Conservation (phyloP, 2,329 filamentous ascomycete species). For the Penicillium sp. region DNA sequence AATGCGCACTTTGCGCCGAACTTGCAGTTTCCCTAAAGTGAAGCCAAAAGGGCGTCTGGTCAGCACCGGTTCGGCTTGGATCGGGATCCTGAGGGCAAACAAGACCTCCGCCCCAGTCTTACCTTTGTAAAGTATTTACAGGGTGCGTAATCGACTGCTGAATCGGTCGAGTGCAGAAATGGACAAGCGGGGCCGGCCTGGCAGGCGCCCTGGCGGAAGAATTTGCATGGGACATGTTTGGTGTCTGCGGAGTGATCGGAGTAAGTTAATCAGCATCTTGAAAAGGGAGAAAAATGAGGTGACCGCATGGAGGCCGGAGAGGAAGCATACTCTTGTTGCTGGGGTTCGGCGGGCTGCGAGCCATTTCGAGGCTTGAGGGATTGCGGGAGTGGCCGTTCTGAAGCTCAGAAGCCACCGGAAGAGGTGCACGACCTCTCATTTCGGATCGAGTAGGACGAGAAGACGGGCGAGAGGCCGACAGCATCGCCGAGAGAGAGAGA, state of each 20-base stretch:
- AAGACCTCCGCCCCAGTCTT: slow-evolving; percentile 16
- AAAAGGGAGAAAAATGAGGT: background rate
- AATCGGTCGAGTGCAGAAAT: slow-evolving; percentile 88
- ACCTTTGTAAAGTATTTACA: slow-evolving; percentile 99
- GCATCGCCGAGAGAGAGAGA: slow-evolving; percentile 21
- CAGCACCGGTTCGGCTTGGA: slow-evolving; percentile 8
- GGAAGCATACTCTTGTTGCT: slow-evolving; percentile 37
- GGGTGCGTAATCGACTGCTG: slow-evolving; percentile 73
- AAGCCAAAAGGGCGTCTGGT: slow-evolving; percentile 19
- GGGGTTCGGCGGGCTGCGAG: slow-evolving; percentile 45
- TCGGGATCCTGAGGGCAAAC: background rate
- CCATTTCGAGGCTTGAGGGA: slow-evolving; percentile 43
- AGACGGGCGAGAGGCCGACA: slow-evolving; percentile 23
- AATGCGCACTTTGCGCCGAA: slow-evolving; percentile 97
- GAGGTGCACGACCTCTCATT: slow-evolving; percentile 41
- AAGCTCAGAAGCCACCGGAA: slow-evolving; percentile 36
- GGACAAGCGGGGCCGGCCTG: slow-evolving; percentile 95
- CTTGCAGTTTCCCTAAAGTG: slow-evolving; percentile 85
- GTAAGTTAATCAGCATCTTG: slow-evolving; percentile 5
- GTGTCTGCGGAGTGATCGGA: slow-evolving; percentile 59
- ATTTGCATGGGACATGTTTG: slow-evolving; percentile 97
- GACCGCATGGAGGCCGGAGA: background rate
- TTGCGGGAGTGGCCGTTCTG: slow-evolving; percentile 44
- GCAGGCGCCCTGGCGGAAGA: slow-evolving; percentile 93
- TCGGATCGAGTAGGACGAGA: slow-evolving; percentile 32